Evolutionary conservation across 768 basidiomycete species (phyloP), one percentile per base, ranked within the genome.

Genomic region (Auriscalpium orientale): DNA sequence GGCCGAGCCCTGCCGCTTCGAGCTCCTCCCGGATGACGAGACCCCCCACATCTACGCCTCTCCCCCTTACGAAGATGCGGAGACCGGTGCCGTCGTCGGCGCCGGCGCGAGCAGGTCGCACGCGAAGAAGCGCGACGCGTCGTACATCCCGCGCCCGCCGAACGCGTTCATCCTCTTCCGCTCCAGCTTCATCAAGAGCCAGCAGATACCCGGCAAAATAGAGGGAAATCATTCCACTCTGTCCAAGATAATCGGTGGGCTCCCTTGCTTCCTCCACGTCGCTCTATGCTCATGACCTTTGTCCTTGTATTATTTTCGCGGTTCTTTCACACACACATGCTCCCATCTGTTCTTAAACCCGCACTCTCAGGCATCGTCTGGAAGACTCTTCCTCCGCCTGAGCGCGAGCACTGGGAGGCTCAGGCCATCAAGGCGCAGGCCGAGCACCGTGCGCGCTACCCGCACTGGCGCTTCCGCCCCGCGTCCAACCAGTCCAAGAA

Each of bases 91-190:
- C 12, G 61, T 62, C 57, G 70, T 65, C 57, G 72, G 59, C 3
- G 69, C 64, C 59, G 69, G 72, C 55, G 77, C 77, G 12, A 52
- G 53, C 21, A 57, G 66, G 15, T 78, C 76, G 55, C 83, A 85
- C 65, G 76, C 75, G 56, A 85, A 81, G 74, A 79, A 81, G 65
- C 80, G 83, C 53, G 83, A 85, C 64, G 80, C 84, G 54, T 81
- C 80, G 2, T 84, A 89, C 69, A 91, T 90, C 69, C 89, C 88
- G 44, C 83, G 89, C 49, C 88, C 89, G 8, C 88, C 88, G 22
- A 91, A 89, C 70, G 88, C 89, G 57, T 91, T 90, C 72, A 91
- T 90, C 63, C 84, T 90, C 68, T 91, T 89, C 70, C 81, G 88
- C 62, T 86, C 85, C 21, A 82, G 81, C 34, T 89, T 90, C 71